A percentile compares a stretch with the other conserved stretches of the same genome.
These are phyloP conservation scores for Stagonosporopsis vannaccii DNA, from an alignment of 2,329 filamentous ascomycete genomes.

Conservation along the genomic window DNA sequence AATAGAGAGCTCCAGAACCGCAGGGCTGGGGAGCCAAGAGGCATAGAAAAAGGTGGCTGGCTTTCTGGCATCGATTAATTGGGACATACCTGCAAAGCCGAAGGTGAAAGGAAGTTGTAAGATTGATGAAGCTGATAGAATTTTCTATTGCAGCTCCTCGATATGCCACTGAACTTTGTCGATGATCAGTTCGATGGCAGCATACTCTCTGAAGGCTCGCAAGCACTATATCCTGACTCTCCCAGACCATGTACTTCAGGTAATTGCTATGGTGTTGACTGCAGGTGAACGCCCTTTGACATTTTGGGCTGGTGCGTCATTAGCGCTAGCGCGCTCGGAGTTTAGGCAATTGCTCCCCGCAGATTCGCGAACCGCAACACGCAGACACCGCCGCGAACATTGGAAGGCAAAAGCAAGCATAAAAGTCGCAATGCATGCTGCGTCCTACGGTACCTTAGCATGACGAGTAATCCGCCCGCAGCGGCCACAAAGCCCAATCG, in stretches of 20 bases:
- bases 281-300: not conserved
- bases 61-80: too few relatives aligned
- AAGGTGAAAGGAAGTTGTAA: not conserved
- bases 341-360: slow-evolving; percentile 27
- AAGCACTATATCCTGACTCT: not conserved
- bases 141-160: not conserved
- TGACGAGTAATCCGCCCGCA: slow-evolving; percentile 13
- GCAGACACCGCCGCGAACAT: not conserved
- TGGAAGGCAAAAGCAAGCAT: not conserved
- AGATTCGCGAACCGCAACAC: not conserved
- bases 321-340: slow-evolving; percentile 21
- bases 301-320: slow-evolving; percentile 13
- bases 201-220: not conserved
- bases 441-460: not conserved
- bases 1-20: too few relatives aligned
- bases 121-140: not conserved
- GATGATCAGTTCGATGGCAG: not conserved
- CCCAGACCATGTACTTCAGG: too few relatives aligned
- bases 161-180: not conserved
- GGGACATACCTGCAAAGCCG: not conserved
- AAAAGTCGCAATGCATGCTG: not conserved
- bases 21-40: too few relatives aligned
- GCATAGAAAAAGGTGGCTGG: too few relatives aligned
- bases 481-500: slow-evolving; percentile 37
- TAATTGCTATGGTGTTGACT: not conserved